Evolutionary conservation across 2,329 filamentous ascomycete species (phyloP).

Genomic region (Hymenoscyphus fructigenus): DNA sequence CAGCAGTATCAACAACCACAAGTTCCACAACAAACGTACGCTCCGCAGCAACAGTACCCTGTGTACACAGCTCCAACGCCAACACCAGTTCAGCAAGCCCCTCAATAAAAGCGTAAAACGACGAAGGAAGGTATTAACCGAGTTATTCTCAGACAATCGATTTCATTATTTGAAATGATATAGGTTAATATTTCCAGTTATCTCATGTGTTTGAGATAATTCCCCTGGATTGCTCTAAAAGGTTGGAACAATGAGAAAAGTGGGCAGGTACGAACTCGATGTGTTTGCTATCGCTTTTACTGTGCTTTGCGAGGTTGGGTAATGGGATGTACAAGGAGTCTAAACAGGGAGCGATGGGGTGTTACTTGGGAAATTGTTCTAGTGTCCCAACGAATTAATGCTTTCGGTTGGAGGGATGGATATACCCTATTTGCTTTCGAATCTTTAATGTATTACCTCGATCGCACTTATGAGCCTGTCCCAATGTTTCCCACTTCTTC

Average conservation of each 20-base stretch:
- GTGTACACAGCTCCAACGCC: not conserved
- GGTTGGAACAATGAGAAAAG: no score
- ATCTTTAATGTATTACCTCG: no score
- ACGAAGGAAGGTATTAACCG: not conserved
- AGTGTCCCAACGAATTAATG: not conserved
- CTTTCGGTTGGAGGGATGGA: not conserved
- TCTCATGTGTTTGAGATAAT: not conserved
- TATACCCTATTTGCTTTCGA: not conserved
- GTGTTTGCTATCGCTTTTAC: no score
- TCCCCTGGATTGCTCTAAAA: not conserved
- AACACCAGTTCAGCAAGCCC: not conserved
- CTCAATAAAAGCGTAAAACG: not conserved
- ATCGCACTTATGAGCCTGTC: no score
- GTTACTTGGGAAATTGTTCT: not conserved
- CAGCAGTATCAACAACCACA: not conserved
- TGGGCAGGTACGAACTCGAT: no score
- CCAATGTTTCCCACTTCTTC: no score
- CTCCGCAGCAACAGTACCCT: slow-evolving; percentile 1
- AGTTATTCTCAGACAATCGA: not conserved
- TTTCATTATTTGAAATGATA: no score
- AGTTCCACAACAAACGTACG: not conserved
- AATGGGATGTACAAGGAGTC: no score
- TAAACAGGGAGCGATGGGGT: not conserved
- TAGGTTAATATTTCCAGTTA: not conserved
- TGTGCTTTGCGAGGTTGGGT: no score